Evolutionary conservation across 345 rosid genomes (phyloP).

Genomic region (Boechera divaricarpa): DNA sequence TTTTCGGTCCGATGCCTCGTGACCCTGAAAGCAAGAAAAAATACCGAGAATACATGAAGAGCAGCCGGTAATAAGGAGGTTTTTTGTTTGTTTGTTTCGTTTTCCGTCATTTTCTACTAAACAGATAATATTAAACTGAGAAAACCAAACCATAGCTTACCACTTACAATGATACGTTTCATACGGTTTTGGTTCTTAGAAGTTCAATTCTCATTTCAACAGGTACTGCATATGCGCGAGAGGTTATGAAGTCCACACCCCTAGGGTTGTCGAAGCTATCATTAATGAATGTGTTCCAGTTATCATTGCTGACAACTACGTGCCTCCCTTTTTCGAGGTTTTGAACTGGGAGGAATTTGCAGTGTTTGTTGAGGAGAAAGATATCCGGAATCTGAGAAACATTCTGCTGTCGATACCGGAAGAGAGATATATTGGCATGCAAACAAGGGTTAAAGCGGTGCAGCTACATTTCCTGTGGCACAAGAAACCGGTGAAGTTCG

Average conservation of each 20-base stretch:
- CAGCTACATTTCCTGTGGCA: constrained; percentile 94
- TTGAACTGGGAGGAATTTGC: constrained; percentile 81
- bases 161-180: background rate
- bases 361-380: constrained; percentile 78
- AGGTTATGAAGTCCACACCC: constrained; percentile 88
- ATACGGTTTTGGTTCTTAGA: background rate
- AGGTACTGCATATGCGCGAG: constrained; percentile 85
- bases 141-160: background rate
- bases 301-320: constrained; percentile 87
- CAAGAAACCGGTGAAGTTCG: constrained; percentile 70
- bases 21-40: constrained; percentile 59
- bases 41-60: constrained; percentile 82
- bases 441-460: constrained; percentile 63
- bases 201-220: background rate
- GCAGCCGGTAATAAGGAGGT: constrained; percentile 52
- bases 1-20: constrained; percentile 75
- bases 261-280: constrained; percentile 83
- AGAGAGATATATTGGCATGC: constrained; percentile 70
- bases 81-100: too few relatives aligned
- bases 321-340: constrained; percentile 85
- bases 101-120: too few relatives aligned
- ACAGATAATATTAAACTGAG: background rate
- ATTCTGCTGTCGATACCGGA: constrained; percentile 69
- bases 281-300: constrained; percentile 82
- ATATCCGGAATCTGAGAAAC: constrained; percentile 67